Evolutionary conservation across 179 eudicot genomes (phyloP).

Genomic region (Gypsophila paniculata): DNA sequence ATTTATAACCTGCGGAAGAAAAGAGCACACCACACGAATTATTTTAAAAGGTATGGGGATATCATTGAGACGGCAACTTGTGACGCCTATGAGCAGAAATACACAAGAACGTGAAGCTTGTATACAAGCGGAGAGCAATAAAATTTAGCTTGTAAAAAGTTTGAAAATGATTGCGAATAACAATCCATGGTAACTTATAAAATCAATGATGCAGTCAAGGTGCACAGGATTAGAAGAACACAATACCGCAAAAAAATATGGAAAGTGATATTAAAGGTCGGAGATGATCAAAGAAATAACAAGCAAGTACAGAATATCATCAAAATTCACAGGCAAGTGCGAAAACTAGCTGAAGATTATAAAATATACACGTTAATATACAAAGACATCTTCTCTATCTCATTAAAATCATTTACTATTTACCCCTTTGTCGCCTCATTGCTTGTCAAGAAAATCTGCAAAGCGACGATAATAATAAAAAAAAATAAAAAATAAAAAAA

Average conservation of each 20-base stretch:
- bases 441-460: too few species aligned
- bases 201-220: background rate
- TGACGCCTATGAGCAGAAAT: too few species aligned
- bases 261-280: background rate
- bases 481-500: too few species aligned
- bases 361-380: conserved; percentile 7
- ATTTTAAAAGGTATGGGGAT: background rate
- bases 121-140: background rate
- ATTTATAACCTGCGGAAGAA: conserved; percentile 51
- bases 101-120: background rate
- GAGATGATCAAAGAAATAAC: background rate
- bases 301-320: background rate
- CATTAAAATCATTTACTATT: background rate
- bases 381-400: background rate
- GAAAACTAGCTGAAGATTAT: background rate
- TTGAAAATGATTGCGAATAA: background rate
- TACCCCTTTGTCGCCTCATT: too few species aligned
- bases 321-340: background rate
- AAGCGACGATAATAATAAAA: too few species aligned
- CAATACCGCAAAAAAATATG: background rate
- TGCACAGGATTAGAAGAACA: background rate
- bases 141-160: background rate
- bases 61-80: too few species aligned
- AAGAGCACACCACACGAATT: background rate
- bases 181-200: background rate